Evolutionary conservation across 768 basidiomycete species (phyloP).

Genomic region (Lactarius trivialis): DNA sequence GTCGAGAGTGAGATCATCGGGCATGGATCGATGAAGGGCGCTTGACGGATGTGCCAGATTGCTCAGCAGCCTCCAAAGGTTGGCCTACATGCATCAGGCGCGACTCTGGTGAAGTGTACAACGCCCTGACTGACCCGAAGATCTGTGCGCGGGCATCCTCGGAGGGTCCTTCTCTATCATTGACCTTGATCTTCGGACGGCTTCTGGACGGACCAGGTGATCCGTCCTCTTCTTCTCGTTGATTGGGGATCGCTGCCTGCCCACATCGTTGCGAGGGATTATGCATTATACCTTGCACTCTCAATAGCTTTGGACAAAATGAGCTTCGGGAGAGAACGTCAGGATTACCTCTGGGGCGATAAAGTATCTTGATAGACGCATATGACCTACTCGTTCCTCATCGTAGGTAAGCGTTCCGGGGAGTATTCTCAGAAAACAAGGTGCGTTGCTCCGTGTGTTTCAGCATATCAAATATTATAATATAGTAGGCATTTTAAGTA

Average conservation of each 20-base stretch:
- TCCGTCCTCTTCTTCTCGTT: not conserved
- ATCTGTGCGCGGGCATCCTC: not conserved
- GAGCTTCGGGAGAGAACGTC: not conserved
- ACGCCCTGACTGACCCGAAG: slow-evolving; percentile 3
- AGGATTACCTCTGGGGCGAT: not conserved
- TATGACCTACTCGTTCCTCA: not conserved
- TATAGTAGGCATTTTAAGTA: not conserved
- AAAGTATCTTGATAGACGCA: not conserved
- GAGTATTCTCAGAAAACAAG: not conserved
- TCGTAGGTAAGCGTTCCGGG: too few species aligned
- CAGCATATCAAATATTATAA: not conserved
- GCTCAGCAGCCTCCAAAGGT: not conserved
- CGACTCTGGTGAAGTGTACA: too few species aligned
- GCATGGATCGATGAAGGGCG: not conserved
- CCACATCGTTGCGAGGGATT: not conserved
- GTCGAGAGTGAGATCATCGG: slow-evolving; percentile 7
- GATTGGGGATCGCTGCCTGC: not conserved
- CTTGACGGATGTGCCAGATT: slow-evolving; percentile 3
- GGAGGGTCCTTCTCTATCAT: not conserved
- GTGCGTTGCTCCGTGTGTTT: not conserved
- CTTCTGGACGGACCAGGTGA: not conserved
- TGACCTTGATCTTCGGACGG: not conserved
- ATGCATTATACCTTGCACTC: slow-evolving; percentile 12
- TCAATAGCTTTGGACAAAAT: slow-evolving; percentile 1
- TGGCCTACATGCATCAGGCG: slow-evolving; percentile 1